Conservation (phyloP, 768 basidiomycete species). For the Tephrocybe sp. region DNA sequence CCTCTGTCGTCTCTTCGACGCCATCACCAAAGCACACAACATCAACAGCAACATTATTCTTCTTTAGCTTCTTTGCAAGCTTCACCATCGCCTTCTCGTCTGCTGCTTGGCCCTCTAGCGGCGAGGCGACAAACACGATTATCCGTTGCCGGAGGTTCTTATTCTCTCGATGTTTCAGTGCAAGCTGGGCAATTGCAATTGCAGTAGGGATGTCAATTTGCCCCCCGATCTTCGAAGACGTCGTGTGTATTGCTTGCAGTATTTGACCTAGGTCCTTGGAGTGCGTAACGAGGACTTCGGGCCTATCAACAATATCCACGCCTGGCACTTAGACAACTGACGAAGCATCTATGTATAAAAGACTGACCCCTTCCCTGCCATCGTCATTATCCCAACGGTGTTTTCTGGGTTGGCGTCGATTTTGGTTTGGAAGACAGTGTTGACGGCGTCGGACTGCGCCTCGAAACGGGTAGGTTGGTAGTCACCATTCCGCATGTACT, state of each 20-base stretch:
- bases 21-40: conserved; percentile 89
- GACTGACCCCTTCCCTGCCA: conserved; percentile 92
- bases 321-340: no score
- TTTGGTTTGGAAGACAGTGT: conserved; percentile 88
- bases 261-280: conserved; percentile 95
- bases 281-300: conserved; percentile 95
- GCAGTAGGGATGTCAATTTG: conserved; percentile 86
- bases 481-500: conserved; percentile 96
- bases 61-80: conserved; percentile 96
- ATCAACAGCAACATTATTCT: conserved; percentile 98
- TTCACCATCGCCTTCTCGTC: conserved; percentile 82
- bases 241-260: conserved; percentile 72
- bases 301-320: conserved; percentile 49
- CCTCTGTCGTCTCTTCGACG: conserved; percentile 65
- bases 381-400: conserved; percentile 96
- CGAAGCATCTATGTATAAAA: neutral
- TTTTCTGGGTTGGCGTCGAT: conserved; percentile 96
- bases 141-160: conserved; percentile 97
- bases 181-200: conserved; percentile 92
- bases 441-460: conserved; percentile 91
- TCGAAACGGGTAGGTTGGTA: conserved; percentile 85
- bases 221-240: conserved; percentile 75
- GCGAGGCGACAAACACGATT: conserved; percentile 91
- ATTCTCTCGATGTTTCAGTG: conserved; percentile 96
- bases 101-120: conserved; percentile 66